Evolutionary conservation across 345 rosid species (phyloP).

Genomic region (Physaria fendleri): DNA sequence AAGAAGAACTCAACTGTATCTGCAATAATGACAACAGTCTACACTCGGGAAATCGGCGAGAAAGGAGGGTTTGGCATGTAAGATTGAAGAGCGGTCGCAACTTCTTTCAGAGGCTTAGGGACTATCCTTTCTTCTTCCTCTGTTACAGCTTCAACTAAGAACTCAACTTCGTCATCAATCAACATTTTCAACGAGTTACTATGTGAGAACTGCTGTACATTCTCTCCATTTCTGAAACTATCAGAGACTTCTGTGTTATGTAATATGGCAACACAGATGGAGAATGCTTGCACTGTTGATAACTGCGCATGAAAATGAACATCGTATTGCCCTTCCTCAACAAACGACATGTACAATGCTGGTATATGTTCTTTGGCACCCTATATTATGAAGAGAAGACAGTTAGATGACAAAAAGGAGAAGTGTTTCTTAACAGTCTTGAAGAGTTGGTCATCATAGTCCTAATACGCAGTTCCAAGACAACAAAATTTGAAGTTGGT

Average conservation of each 20-base stretch:
- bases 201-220: conserved; percentile 33
- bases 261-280: conserved; percentile 72
- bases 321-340: conserved; percentile 68
- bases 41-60: conserved; percentile 86
- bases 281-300: conserved; percentile 84
- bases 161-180: conserved; percentile 67
- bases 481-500: not conserved
- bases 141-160: conserved; percentile 50
- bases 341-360: conserved; percentile 53
- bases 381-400: conserved; percentile 26
- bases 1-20: not conserved
- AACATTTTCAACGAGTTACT: conserved; percentile 56
- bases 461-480: not conserved
- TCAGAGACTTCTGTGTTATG: conserved; percentile 51
- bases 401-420: not conserved
- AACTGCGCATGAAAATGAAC: conserved; percentile 75
- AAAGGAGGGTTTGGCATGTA: conserved; percentile 74
- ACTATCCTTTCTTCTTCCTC: conserved; percentile 52
- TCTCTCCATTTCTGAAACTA: conserved; percentile 24
- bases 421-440: not conserved
- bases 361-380: conserved; percentile 72
- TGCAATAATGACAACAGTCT: conserved; percentile 13
- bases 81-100: conserved; percentile 35
- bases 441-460: not conserved
- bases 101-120: conserved; percentile 34